Evolutionary conservation across 2,329 filamentous ascomycete genomes (phyloP).

Genomic region (Xylaria polymorpha): DNA sequence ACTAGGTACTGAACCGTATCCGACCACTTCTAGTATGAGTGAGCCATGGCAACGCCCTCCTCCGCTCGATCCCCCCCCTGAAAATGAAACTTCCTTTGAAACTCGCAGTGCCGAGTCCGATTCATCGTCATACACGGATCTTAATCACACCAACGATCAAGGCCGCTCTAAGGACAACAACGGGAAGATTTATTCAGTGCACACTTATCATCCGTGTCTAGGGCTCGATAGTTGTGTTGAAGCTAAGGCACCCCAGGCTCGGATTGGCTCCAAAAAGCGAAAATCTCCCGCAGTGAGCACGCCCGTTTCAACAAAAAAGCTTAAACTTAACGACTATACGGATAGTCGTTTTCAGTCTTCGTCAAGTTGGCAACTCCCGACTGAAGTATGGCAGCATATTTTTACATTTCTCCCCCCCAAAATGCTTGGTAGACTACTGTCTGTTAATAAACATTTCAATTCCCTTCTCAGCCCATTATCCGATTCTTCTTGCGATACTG

Average conservation of each 20-base stretch:
- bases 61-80: background rate
- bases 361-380: slow-evolving; percentile 53
- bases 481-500: slow-evolving; percentile 43
- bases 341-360: slow-evolving; percentile 18
- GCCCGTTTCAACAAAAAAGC: slow-evolving; percentile 41
- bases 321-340: slow-evolving; percentile 36
- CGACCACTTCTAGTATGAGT: slow-evolving; percentile 15
- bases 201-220: slow-evolving; percentile 20
- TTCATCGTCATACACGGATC: slow-evolving; percentile 28
- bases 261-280: slow-evolving; percentile 37
- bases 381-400: slow-evolving; percentile 76
- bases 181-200: slow-evolving; percentile 19
- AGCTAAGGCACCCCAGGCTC: slow-evolving; percentile 7
- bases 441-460: slow-evolving; percentile 75
- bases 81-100: slow-evolving; percentile 38
- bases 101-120: slow-evolving; percentile 34
- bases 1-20: background rate
- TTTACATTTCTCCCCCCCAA: slow-evolving; percentile 74
- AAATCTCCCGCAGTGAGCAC: slow-evolving; percentile 30
- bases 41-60: background rate
- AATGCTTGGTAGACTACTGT: slow-evolving; percentile 72
- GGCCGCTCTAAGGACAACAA: background rate
- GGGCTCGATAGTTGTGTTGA: slow-evolving; percentile 13
- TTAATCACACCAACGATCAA: slow-evolving; percentile 23
- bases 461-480: slow-evolving; percentile 65